Evolutionary conservation across 2,329 filamentous ascomycete species (phyloP), one percentile per base, ranked within the genome.

Genomic region (Grosmannia penicillata): DNA sequence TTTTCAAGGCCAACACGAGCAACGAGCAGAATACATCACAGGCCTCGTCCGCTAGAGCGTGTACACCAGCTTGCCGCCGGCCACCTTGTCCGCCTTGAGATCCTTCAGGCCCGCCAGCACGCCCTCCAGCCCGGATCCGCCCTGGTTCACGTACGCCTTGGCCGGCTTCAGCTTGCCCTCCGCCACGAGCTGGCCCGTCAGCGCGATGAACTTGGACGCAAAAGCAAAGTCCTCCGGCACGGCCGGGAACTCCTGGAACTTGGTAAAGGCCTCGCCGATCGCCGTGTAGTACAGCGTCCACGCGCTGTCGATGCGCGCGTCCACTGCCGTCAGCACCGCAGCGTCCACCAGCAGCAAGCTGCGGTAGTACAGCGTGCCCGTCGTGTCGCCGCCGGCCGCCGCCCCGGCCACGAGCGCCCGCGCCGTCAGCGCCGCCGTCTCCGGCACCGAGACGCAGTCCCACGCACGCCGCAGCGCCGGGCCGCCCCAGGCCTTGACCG

Each of bases 51-150:
- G 10, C 11, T 13, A 27, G 7, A 47, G 25, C 13, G 45, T 47
- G 45, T 58, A 61, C 11, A 62, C 59, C 46, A 63, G 45, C 50
- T 63, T 63, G 40, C 48, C 50, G 8, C 52, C 59, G 44, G 55
- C 59, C 17, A 62, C 52, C 51, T 49, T 52, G 13, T 49, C 49
- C 19, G 45, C 43, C 45, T 42, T 53, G 44, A 57, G 34, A 24
- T 55, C 50, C 37, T 51, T 23, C 43, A 57, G n/a, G 3, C 56
- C 56, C 13, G 41, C 44, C 35, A 54, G 15, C 24, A 55, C 50
- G 2, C 54, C 53, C 37, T 56, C 51, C 17, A 57, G 40, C 8
- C 54, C 54, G 35, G 38, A 39, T 8, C 53, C 52, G 8, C 50
- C 53, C 9, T 47, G 44, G 33, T 54, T 49, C 17, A 50, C 41